Percentiles rank a stretch among this genome's conserved stretches.
Evolutionary conservation across 805 yeast species (phyloP).

Genomic region (Sugiyamaella valdiviana): DNA sequence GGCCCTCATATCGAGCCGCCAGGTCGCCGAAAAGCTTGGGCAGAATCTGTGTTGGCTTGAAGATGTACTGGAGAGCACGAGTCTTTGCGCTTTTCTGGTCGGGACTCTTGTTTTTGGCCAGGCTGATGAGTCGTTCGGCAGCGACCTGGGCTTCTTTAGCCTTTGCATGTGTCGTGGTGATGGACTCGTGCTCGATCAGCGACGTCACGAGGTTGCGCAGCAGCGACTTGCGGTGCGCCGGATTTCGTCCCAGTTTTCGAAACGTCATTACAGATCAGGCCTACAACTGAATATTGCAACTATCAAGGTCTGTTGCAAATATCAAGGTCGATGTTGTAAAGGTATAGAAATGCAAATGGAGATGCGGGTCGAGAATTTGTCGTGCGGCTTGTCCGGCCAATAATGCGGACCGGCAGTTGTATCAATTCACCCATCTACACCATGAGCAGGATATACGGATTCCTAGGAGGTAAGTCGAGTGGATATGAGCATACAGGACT

Average conservation of each 20-base stretch:
- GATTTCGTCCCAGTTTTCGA: constrained; percentile 35
- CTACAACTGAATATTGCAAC: too few species aligned
- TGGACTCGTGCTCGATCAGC: constrained; percentile 61
- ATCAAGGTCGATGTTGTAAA: background rate
- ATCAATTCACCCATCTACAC: background rate
- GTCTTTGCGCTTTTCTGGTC: constrained; percentile 16
- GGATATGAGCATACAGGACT: background rate
- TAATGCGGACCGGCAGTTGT: background rate
- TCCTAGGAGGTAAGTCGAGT: constrained; percentile 44
- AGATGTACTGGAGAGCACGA: constrained; percentile 38
- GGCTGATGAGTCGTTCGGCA: constrained; percentile 58
- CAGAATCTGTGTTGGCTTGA: constrained; percentile 44
- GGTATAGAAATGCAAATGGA: background rate
- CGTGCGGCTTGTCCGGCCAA: too few species aligned
- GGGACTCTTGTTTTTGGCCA: constrained; percentile 41
- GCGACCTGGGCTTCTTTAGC: constrained; percentile 62
- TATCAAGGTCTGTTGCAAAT: background rate
- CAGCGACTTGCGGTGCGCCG: constrained; percentile 49
- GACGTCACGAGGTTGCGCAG: constrained; percentile 62
- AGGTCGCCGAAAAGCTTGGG: constrained; percentile 66
- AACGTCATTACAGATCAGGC: constrained; percentile 21
- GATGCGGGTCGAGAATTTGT: too few species aligned
- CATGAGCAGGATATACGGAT: constrained; percentile 39
- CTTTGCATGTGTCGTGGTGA: constrained; percentile 67
- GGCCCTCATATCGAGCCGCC: constrained; percentile 52